phyloP scores from a whole-genome alignment of 257 asterid genomes.

The Vinca minor region DNA sequence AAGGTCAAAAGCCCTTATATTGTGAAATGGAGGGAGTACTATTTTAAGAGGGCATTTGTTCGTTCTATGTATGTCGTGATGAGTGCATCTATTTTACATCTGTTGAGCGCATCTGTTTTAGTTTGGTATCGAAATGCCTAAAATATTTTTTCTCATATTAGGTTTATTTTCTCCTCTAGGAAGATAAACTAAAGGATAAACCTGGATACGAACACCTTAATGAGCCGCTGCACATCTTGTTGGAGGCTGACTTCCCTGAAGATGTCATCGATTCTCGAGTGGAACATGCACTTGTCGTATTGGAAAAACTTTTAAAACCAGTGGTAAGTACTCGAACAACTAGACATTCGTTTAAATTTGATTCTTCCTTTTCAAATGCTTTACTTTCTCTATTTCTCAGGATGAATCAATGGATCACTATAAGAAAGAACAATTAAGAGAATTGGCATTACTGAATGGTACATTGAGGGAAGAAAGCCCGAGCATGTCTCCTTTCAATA shows the following conservation, averaged over 20 bases:
- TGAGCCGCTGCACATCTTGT: conserved; percentile 74
- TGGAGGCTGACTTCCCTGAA: conserved; percentile 80
- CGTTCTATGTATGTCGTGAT: too few relatives aligned
- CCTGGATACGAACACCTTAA: conserved; percentile 77
- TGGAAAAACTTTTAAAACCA: conserved; percentile 65
- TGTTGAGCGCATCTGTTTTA: neutral
- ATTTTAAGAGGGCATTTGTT: too few relatives aligned
- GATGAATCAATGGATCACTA: conserved; percentile 66
- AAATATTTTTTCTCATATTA: too few relatives aligned
- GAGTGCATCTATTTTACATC: neutral
- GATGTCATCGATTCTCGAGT: conserved; percentile 54
- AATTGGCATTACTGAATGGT: conserved; percentile 66
- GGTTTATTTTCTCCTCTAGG: conserved; percentile 41
- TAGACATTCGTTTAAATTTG: too few relatives aligned
- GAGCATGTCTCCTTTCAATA: conserved; percentile 72
- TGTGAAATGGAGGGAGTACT: too few relatives aligned
- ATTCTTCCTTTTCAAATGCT: neutral
- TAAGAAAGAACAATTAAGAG: conserved; percentile 71
- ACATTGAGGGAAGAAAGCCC: conserved; percentile 71
- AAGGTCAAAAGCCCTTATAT: too few relatives aligned
- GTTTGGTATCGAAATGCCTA: neutral
- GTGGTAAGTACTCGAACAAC: conserved; percentile 36
- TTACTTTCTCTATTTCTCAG: conserved; percentile 18
- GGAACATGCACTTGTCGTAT: conserved; percentile 54
- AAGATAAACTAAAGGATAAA: conserved; percentile 61